Conservation (phyloP, 176 grass and related monocot genomes). For the Thinopyrum elongatum region DNA sequence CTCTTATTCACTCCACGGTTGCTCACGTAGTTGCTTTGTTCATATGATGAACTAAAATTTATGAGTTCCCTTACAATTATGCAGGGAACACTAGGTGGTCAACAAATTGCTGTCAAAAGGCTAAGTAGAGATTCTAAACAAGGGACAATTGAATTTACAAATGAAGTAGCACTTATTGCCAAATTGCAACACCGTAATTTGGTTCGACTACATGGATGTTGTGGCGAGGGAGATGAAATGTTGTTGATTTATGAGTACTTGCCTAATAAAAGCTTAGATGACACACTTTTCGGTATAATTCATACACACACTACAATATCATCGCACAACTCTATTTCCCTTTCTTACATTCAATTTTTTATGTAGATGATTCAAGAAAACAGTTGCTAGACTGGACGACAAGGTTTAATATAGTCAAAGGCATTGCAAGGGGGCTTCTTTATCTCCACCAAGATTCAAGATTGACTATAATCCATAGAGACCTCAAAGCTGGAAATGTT, state of each 20-base stretch:
- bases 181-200: constrained; percentile 40
- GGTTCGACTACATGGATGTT: constrained; percentile 38
- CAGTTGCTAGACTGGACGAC: constrained; percentile 28
- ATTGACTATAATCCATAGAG: constrained; percentile 40
- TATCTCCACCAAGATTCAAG: constrained; percentile 63
- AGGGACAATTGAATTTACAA: constrained; percentile 36
- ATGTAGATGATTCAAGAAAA: constrained; percentile 13
- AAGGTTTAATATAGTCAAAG: constrained; percentile 50
- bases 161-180: constrained; percentile 36
- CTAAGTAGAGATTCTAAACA: constrained; percentile 36
- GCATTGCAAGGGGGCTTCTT: constrained; percentile 39
- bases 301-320: not conserved
- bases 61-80: not conserved
- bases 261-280: constrained; percentile 29
- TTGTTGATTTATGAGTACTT: constrained; percentile 43
- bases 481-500: too few relatives aligned
- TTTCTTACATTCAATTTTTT: not conserved
- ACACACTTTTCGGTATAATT: constrained; percentile 29
- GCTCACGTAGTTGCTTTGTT: not conserved
- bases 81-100: constrained; percentile 27
- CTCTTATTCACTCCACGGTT: not conserved
- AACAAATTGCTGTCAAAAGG: constrained; percentile 46
- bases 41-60: not conserved
- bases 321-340: too few relatives aligned
- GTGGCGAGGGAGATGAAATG: constrained; percentile 38